Evolutionary conservation across 768 basidiomycete species (phyloP), one percentile per base, ranked within the genome.

Genomic region (Suillus decipiens): DNA sequence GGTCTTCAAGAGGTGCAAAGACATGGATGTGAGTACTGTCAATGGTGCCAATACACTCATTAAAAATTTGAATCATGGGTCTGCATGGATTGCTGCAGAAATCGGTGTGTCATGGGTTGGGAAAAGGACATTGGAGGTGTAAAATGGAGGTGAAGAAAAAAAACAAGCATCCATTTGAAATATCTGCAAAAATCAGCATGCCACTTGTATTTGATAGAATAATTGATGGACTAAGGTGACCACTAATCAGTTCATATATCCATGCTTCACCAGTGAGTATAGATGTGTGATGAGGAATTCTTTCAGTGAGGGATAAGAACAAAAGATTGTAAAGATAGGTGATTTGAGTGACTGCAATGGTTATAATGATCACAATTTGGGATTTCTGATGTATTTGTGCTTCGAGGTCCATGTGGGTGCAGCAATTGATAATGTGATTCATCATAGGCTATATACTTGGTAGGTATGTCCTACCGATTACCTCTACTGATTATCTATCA

Each of bases 231-330:
- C 9, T 5, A 56, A 76, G 67, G 64, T 73, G 70, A 14, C 72
- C 69, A 61, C 57, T 22, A 9, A 71, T 57, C 3, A 73, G 64
- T 42, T 73, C 71, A 4, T 60, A 37, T 8, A 73, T 64, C 69
- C 70, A 74, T 12, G 24, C 65, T 45, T 67, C 37, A 12, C 72
- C 70, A 2, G 68, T 66, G 9, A 74, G 66, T 22, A 64, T 64
- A 22, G 71, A 73, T 3, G 68, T 73, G 28, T 73, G 72, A 33
- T 73, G 70, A 1, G 60, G 63, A 11, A 57, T 45, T 5, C 11
- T 22, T 60, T 41, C 59, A 31, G 24, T 7, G 14, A 8, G 4
- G 14, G 59, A 42, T 34, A 17, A 37, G 37, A 60, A 60, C 12
- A 48, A 14, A 8, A 48, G 28, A 22, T 60, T 3, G 3, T 47